Evolutionary conservation across 2,329 filamentous ascomycete species (phyloP).

Genomic region (Alternaria angustiovoidea): DNA sequence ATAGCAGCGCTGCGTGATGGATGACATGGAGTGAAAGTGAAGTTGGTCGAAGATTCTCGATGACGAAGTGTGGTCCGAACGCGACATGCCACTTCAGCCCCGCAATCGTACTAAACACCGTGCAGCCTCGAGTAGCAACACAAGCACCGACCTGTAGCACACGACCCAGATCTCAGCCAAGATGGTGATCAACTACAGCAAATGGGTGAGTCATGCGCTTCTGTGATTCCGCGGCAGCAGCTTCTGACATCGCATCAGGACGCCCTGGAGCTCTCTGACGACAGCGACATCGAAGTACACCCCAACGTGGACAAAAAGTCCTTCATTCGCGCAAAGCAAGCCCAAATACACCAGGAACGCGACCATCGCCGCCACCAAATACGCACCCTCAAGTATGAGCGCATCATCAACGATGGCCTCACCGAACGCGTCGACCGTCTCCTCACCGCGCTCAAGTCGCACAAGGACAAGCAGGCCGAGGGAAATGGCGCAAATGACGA

Average conservation of each 20-base stretch:
- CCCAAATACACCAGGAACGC: constrained; percentile 93
- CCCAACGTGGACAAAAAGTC: constrained; percentile 98
- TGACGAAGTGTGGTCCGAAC: constrained; percentile 16
- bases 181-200: constrained; percentile 74
- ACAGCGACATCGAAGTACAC: constrained; percentile 97
- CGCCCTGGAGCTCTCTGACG: constrained; percentile 93
- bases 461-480: constrained; percentile 62
- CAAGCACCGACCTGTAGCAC: constrained; percentile 14
- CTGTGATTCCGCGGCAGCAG: neutral
- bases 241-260: constrained; percentile 62
- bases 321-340: constrained; percentile 98
- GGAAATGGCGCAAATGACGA: constrained; percentile 60
- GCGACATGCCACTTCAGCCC: constrained; percentile 29
- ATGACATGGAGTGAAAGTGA: constrained; percentile 16
- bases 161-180: constrained; percentile 11
- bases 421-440: constrained; percentile 83
- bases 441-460: constrained; percentile 75
- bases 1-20: neutral
- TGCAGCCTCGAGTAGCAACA: constrained; percentile 26
- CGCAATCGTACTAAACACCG: constrained; percentile 17
- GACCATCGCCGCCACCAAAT: constrained; percentile 87
- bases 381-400: constrained; percentile 89
- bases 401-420: constrained; percentile 89
- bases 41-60: constrained; percentile 37
- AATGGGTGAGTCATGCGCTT: constrained; percentile 64